A percentile compares a stretch with the other conserved stretches of the same genome.
Conservation (phyloP, 305 asterid species). For the Solanum aculeatissimum region DNA sequence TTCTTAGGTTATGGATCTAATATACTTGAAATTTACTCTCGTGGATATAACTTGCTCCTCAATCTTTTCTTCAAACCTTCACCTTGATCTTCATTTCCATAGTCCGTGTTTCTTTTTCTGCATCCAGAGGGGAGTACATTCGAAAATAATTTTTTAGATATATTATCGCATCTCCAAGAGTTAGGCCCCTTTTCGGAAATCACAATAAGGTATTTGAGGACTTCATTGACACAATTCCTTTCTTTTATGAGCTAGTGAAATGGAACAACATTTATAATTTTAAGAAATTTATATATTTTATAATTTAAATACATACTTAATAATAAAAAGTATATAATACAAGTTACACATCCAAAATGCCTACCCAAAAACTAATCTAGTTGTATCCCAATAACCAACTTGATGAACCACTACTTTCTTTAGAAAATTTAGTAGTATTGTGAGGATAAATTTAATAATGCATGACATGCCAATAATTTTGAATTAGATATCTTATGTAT, state of each 20-base stretch:
- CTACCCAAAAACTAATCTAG: background rate
- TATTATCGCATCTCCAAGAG: no score
- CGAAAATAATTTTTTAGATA: no score
- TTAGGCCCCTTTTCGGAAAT: no score
- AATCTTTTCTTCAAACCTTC: no score
- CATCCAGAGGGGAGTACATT: no score
- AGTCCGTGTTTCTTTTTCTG: no score
- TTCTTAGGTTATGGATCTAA: no score
- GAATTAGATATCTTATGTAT: background rate
- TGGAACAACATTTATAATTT: background rate
- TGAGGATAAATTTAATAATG: background rate
- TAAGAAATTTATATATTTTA: background rate
- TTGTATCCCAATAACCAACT: background rate
- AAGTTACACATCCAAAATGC: background rate
- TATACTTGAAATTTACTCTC: no score
- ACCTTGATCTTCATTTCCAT: no score
- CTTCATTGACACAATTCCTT: background rate
- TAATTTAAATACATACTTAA: background rate
- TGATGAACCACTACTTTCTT: background rate
- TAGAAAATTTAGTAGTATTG: background rate
- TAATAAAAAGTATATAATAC: background rate
- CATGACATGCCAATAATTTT: background rate
- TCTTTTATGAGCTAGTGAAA: background rate
- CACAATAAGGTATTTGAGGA: background rate
- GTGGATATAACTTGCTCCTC: no score